phyloP scores from a whole-genome alignment of 257 asterid genomes.

The Galeopsis tetrahit region DNA sequence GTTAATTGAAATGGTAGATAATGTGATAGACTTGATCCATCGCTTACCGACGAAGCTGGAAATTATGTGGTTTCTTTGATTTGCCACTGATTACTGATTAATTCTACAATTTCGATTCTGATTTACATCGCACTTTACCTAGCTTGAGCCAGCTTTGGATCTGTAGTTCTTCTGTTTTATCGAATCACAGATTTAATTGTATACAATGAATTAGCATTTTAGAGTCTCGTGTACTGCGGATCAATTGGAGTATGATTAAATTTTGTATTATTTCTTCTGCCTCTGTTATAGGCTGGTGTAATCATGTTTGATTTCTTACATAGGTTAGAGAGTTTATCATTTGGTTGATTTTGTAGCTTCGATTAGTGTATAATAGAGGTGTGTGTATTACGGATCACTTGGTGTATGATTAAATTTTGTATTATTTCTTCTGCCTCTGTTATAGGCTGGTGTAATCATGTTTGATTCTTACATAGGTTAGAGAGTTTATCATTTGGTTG shows the following conservation, averaged over 20 bases:
- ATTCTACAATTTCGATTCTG: slow-evolving; percentile 30
- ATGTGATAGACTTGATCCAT: slow-evolving; percentile 32
- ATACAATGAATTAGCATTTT: slow-evolving; percentile 8
- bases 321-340: too few relatives aligned
- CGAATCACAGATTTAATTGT: background rate
- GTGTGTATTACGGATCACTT: too few relatives aligned
- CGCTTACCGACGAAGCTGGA: slow-evolving; percentile 7
- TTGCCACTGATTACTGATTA: slow-evolving; percentile 17
- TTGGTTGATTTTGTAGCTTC: too few relatives aligned
- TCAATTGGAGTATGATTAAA: slow-evolving; percentile 20
- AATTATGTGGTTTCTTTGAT: slow-evolving; percentile 26
- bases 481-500: too few relatives aligned
- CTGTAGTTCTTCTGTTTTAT: slow-evolving; percentile 35
- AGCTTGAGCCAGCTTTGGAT: slow-evolving; percentile 35
- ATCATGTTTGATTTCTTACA: too few relatives aligned
- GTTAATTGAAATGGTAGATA: slow-evolving; percentile 19
- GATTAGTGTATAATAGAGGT: too few relatives aligned
- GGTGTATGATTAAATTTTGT: too few relatives aligned
- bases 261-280: too few relatives aligned
- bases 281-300: too few relatives aligned
- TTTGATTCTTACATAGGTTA: too few relatives aligned
- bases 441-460: too few relatives aligned
- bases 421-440: too few relatives aligned
- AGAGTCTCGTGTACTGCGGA: slow-evolving; percentile 20
- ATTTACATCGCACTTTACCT: background rate